A percentile compares a stretch with the other conserved stretches of the same genome.
These are phyloP conservation scores for Clavariopsis aquatica DNA, from an alignment of 495 filamentous ascomycete species.

Conservation along the genomic window DNA sequence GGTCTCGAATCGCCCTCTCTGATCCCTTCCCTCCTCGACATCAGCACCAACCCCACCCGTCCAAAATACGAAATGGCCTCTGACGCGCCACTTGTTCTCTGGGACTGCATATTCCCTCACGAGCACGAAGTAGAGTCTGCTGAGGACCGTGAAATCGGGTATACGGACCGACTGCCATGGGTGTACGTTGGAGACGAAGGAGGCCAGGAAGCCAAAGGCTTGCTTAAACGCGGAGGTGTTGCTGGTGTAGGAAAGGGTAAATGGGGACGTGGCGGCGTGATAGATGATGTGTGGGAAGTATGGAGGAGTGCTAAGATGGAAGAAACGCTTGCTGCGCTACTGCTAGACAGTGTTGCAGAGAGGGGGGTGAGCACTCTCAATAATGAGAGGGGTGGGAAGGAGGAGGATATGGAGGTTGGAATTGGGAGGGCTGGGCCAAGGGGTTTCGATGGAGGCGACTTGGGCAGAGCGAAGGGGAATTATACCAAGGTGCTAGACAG, in stretches of 20 bases:
- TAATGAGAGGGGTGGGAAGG: background rate
- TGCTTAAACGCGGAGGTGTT: slow-evolving; percentile 41
- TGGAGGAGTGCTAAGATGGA: slow-evolving; percentile 81
- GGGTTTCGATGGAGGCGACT: slow-evolving; percentile 29
- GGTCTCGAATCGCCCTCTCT: slow-evolving; percentile 75
- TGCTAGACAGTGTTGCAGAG: slow-evolving; percentile 20
- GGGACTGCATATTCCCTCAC: slow-evolving; percentile 86
- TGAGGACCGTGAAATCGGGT: slow-evolving; percentile 48
- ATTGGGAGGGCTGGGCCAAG: slow-evolving; percentile 6
- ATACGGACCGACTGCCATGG: slow-evolving; percentile 73
- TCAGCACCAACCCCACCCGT: slow-evolving; percentile 64
- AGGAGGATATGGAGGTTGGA: background rate
- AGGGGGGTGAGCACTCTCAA: slow-evolving; percentile 5
- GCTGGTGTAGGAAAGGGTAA: slow-evolving; percentile 51
- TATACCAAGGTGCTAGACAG: slow-evolving; percentile 74
- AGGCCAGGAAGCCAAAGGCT: slow-evolving; percentile 36
- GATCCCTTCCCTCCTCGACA: slow-evolving; percentile 71
- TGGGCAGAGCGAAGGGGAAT: slow-evolving; percentile 25
- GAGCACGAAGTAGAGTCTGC: slow-evolving; percentile 32
- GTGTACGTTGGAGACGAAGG: slow-evolving; percentile 66
- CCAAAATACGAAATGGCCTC: slow-evolving; percentile 88
- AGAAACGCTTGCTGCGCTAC: slow-evolving; percentile 25
- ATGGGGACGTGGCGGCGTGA: slow-evolving; percentile 65
- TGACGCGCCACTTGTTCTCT: slow-evolving; percentile 85
- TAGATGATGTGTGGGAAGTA: slow-evolving; percentile 72